Evolutionary conservation across 352 stramenopile species (phyloP), one percentile per base, ranked within the genome.

Genomic region (Pythium folliculosum): DNA sequence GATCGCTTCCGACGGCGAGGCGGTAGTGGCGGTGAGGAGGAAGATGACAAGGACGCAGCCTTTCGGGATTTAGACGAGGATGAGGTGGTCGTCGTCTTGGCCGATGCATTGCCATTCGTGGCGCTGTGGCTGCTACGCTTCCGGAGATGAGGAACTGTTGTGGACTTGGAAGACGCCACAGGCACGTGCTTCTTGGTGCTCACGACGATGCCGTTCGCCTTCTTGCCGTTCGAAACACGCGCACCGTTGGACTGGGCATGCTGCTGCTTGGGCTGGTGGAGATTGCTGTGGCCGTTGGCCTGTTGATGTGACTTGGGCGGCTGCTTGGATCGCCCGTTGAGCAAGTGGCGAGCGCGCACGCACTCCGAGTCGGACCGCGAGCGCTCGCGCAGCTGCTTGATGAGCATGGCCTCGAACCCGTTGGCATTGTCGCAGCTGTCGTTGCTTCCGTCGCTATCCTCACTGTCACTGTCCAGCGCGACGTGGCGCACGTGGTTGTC

Each of bases 401-500:
- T 45, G 21, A 71, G 45, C 51, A 71, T 64, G 14, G 57, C 63
- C 25, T 75, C 63, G 52, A 71, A 70, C 7, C 63, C 69, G 19
- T 48, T 56, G 21, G 58, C 58, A 32, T 71, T 63, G 55, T 64
- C 58, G 23, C 27, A 32, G 45, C 58, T 64, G 5, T 65, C 65
- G 17, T 47, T 13, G 14, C 16, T 55, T 1, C 52, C 52, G 32
- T 69, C 54, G 19, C 73, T 74, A 17, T 43, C 60, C 16, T 40
- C 38, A 35, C 70, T 71, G 21, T 74, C 72, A 17, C 62, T 63
- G 3, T 84, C 72, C 38, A 79, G 70, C 7, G 76, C 70, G 47
- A 82, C 75, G 37, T 43, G 37, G 9, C 37, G 37, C 10, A 17
- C 37, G 37, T 12, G 9, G 12, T 71, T 74, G 6, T 66, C 27